Base-by-base conservation (phyloP, 495 filamentous ascomycete species). In the Tuber microsphaerosporum region DNA sequence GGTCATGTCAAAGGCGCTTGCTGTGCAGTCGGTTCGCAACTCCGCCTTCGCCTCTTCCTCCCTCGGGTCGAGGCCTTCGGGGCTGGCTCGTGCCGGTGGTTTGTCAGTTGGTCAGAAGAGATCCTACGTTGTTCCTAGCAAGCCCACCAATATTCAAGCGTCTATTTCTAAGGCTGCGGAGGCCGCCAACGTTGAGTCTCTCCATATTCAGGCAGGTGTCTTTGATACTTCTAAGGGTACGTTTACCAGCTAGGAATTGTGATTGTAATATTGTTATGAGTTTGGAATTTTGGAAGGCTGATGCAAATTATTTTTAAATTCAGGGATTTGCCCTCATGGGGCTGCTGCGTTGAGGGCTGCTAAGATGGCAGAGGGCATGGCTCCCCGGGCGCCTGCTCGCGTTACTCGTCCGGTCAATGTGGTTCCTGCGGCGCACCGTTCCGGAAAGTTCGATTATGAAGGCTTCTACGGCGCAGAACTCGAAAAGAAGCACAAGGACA, bases 401-500 rank as follows among this genome's bases (percentile, higher is more conserved):
- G 44, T 73, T 45, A 82, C 77, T 84, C 26, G 85, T 85, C 51
- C 89, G 86, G 22, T 81, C 82, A 74, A 81, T 80, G 46, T 78
- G 37, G 68, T 71, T n/a, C 71, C 77, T 20, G 43, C 42, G 34
- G 48, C 75, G 45, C 72, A 61, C 56, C 75, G 72, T 69, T 81
- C 82, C 56, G 79, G 80, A 44, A 92, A 89, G 76, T 98, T 97
- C 84, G 87, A 97, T 84, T 99, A 99, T 79, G 89, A 97, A 80
- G 90, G 83, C 71, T 99, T 98, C 86, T 99, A 98, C 85, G 83
- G 90, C 48, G 84, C 84, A 61, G 94, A 99, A 83, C 85, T 99
- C 75, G 93, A 96, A 80, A 98, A 97, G 90, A 99, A 99, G 85
- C 96, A 97, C 89, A 94, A 97, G 87, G 96, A 99, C 87, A 97